Percentiles rank a stretch among this genome's conserved stretches.
Evolutionary conservation across 345 rosid genomes (phyloP).

Genomic region (Populus ilicifolia): DNA sequence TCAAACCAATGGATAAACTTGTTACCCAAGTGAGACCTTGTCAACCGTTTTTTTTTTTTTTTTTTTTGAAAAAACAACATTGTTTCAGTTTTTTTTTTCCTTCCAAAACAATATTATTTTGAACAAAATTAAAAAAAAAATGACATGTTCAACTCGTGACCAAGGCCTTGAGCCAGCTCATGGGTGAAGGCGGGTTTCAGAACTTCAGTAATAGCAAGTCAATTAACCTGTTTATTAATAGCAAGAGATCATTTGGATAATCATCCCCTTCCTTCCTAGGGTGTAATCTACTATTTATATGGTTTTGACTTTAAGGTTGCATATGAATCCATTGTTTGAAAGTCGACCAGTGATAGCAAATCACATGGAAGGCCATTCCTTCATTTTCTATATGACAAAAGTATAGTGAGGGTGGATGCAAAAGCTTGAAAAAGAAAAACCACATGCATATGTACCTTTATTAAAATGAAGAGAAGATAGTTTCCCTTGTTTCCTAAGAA

Average conservation of each 20-base stretch:
- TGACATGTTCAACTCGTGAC: no score
- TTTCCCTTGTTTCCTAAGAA: constrained; percentile 72
- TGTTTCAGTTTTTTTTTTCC: no score
- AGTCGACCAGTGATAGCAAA: neutral
- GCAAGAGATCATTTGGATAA: neutral
- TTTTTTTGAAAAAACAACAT: no score
- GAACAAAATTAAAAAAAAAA: no score
- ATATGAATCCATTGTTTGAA: neutral
- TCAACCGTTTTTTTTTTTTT: no score
- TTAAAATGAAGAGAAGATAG: constrained; percentile 60
- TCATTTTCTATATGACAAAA: neutral
- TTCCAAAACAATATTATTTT: no score
- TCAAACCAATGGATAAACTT: no score
- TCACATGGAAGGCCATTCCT: neutral
- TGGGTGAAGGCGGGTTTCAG: no score
- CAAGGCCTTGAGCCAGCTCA: no score
- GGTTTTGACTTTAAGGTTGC: neutral
- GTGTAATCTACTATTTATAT: neutral
- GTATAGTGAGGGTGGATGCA: neutral
- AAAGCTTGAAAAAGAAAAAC: neutral
- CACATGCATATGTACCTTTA: constrained; percentile 45
- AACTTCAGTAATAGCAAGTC: neutral
- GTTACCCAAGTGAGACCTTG: no score
- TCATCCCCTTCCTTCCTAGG: neutral
- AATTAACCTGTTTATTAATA: neutral